A percentile compares a stretch with the other conserved stretches of the same genome.
Evolutionary conservation across 208 protist genomes (phyloP).

Genomic region (Acanthamoeba lenticulata): DNA sequence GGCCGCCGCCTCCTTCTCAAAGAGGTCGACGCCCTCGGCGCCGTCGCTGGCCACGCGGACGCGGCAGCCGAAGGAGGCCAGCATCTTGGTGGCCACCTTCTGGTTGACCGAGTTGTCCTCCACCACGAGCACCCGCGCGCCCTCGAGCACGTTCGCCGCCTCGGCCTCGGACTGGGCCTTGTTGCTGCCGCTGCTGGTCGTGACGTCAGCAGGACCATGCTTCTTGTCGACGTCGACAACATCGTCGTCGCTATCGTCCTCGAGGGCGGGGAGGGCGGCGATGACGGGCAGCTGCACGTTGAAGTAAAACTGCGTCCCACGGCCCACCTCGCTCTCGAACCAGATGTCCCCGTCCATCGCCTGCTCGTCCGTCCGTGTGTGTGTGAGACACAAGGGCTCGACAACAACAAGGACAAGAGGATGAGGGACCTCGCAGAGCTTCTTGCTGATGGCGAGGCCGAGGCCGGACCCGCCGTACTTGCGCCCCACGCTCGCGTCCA

Average conservation of each 20-base stretch:
- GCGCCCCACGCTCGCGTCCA: background rate
- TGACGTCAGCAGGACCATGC: too few relatives aligned
- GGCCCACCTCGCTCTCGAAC: background rate
- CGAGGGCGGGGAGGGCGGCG: background rate
- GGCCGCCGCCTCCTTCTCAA: background rate
- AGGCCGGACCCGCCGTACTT: conserved; percentile 36
- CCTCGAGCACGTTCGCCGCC: too few relatives aligned
- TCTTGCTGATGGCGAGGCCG: conserved; percentile 35
- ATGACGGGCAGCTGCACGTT: background rate
- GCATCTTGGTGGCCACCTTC: conserved; percentile 28
- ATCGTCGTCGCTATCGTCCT: too few relatives aligned
- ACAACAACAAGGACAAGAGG: too few relatives aligned
- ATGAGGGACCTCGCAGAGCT: too few relatives aligned
- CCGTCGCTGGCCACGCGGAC: background rate
- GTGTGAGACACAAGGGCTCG: too few relatives aligned
- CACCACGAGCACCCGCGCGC: background rate
- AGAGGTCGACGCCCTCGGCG: background rate
- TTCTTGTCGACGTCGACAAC: too few relatives aligned
- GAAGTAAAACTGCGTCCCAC: background rate
- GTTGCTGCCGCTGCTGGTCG: too few relatives aligned
- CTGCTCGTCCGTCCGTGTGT: too few relatives aligned
- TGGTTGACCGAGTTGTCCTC: conserved; percentile 48
- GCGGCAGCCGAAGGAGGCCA: background rate
- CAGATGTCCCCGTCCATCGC: background rate
- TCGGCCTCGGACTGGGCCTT: too few relatives aligned